Conservation (phyloP, 352 stramenopile genomes). For the Globisporangium cystogenes region DNA sequence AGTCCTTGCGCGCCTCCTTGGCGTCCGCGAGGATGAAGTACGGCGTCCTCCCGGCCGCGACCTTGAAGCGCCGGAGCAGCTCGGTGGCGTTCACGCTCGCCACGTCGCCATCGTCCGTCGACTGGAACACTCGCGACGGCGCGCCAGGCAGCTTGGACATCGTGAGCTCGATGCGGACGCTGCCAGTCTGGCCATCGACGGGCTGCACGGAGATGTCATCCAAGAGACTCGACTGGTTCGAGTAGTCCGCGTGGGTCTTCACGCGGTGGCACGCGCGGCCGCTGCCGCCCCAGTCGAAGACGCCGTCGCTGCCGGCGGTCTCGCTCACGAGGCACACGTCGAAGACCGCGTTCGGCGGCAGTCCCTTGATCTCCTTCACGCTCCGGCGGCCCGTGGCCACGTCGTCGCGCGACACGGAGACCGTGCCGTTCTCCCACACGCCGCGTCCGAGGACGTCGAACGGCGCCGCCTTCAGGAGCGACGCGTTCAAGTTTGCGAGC, state of each 20-base stretch:
- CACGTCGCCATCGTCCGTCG: neutral
- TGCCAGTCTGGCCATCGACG: conserved; percentile 34
- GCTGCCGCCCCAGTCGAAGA: conserved; percentile 47
- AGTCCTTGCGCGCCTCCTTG: conserved; percentile 29
- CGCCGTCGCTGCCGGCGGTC: conserved; percentile 54
- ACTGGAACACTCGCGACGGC: conserved; percentile 1
- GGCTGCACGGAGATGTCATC: conserved; percentile 45
- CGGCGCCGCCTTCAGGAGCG: conserved; percentile 40
- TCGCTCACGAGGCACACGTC: conserved; percentile 73
- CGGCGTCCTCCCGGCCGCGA: conserved; percentile 29
- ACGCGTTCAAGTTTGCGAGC: conserved; percentile 32
- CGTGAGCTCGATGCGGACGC: conserved; percentile 35
- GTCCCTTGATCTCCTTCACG: conserved; percentile 56
- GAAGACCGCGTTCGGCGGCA: conserved; percentile 60
- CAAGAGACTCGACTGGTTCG: conserved; percentile 58
- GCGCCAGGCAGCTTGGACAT: conserved; percentile 49
- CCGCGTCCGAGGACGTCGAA: conserved; percentile 52
- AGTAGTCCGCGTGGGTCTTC: conserved; percentile 69
- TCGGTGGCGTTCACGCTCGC: neutral
- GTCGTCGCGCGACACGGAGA: conserved; percentile 67
- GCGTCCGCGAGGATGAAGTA: conserved; percentile 64
- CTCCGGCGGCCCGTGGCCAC: conserved; percentile 36
- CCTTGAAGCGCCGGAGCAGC: conserved; percentile 16
- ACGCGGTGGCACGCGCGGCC: conserved; percentile 35
- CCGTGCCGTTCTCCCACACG: conserved; percentile 73